These are phyloP conservation scores for Venturia nashicola DNA, from an alignment of 2,329 filamentous ascomycete genomes.

Conservation along the genomic window DNA sequence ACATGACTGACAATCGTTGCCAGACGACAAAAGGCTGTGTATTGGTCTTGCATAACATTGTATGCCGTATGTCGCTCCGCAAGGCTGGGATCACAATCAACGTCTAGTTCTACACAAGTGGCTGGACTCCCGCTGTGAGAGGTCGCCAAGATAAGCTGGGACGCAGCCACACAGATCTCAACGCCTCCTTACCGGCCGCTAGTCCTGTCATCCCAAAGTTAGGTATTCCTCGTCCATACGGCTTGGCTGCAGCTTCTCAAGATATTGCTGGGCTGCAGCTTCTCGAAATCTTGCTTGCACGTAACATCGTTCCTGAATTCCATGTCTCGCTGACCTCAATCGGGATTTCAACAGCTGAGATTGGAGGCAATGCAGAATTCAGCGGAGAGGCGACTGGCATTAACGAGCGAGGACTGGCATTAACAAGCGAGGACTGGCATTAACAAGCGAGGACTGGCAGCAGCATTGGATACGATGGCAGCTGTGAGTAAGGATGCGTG, in stretches of 20 bases:
- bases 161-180: background rate
- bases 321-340: too few relatives aligned
- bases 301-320: too few relatives aligned
- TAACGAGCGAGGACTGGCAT: background rate
- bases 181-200: background rate
- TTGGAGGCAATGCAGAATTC: background rate
- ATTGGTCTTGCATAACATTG: background rate
- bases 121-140: background rate
- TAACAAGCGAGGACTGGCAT: too few relatives aligned
- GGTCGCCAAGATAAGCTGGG: background rate
- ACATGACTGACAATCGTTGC: background rate
- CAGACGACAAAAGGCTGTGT: background rate
- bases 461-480: background rate
- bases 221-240: background rate
- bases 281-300: background rate
- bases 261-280: too few relatives aligned
- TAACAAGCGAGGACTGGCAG: background rate
- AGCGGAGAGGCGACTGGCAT: background rate
- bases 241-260: background rate
- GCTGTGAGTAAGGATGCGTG: background rate
- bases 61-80: background rate
- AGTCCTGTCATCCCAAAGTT: background rate
- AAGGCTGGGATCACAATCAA: background rate
- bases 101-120: slow-evolving; percentile 1
- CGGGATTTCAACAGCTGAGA: background rate